A percentile compares a stretch with the other conserved stretches of the same genome.
phyloP scores from a whole-genome alignment of 495 filamentous ascomycete genomes.

The Penicillium bialowiezense region DNA sequence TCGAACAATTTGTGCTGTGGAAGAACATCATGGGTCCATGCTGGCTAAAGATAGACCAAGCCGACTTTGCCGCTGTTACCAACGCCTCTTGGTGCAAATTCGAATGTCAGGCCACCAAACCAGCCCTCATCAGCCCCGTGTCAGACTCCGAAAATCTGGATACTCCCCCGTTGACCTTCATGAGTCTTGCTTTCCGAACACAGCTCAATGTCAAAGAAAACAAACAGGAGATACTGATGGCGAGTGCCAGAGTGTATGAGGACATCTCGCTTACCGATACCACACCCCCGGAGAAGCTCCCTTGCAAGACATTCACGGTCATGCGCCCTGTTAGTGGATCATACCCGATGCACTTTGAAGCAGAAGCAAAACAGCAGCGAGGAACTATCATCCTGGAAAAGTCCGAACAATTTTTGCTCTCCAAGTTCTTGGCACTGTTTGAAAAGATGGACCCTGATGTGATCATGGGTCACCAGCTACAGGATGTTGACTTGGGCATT shows the following conservation, averaged over 20 bases:
- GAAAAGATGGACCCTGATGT: conserved; percentile 90
- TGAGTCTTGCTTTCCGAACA: conserved; percentile 89
- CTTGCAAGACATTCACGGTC: conserved; percentile 86
- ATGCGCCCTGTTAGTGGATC: conserved; percentile 74
- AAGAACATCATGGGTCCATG: conserved; percentile 98
- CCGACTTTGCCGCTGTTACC: conserved; percentile 77
- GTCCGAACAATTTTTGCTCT: conserved; percentile 76
- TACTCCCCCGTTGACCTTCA: conserved; percentile 82
- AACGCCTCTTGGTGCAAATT: conserved; percentile 97
- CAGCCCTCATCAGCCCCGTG: conserved; percentile 65
- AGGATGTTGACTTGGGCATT: conserved; percentile 94
- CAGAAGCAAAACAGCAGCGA: conserved; percentile 64
- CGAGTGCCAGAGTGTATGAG: conserved; percentile 88
- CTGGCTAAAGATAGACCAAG: conserved; percentile 86
- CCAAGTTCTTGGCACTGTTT: conserved; percentile 83
- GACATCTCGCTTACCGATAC: conserved; percentile 86
- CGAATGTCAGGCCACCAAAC: conserved; percentile 77
- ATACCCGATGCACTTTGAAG: conserved; percentile 84
- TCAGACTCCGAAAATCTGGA: conserved; percentile 76
- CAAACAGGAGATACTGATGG: conserved; percentile 90
- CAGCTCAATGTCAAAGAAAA: conserved; percentile 88
- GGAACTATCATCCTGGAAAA: conserved; percentile 76
- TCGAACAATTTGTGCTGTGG: conserved; percentile 97
- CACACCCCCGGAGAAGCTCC: conserved; percentile 80
- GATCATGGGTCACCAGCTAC: conserved; percentile 89